Evolutionary conservation across 23 red algal species (phyloP).

Genomic region (Gracilaria caudata): DNA sequence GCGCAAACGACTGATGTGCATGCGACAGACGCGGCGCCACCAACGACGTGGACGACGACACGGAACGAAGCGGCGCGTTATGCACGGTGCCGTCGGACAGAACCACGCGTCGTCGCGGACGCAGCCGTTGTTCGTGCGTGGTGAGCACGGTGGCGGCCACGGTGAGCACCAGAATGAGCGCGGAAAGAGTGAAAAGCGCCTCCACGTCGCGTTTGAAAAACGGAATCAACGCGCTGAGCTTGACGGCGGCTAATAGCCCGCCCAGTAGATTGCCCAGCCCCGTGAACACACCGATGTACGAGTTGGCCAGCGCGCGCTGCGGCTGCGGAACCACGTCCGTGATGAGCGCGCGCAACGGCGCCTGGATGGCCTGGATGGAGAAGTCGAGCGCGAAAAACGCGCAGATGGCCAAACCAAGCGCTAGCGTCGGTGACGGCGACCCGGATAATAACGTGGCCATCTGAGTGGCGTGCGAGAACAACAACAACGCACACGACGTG

Average conservation of each 20-base stretch:
- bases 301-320: constrained; percentile 84
- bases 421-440: constrained; percentile 6
- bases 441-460: constrained; percentile 33
- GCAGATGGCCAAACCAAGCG: constrained; percentile 66
- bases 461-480: constrained; percentile 62
- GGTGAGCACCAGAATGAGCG: constrained; percentile 64
- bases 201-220: constrained; percentile 67
- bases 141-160: constrained; percentile 47
- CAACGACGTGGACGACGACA: not conserved
- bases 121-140: constrained; percentile 59
- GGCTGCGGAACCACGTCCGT: constrained; percentile 72
- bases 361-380: constrained; percentile 93
- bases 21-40: not conserved
- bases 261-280: constrained; percentile 91
- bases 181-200: constrained; percentile 72
- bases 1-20: constrained; percentile 18
- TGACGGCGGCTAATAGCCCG: constrained; percentile 30
- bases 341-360: constrained; percentile 84
- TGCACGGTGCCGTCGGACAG: not conserved
- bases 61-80: not conserved
- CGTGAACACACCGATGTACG: constrained; percentile 74
- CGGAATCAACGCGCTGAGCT: constrained; percentile 13
- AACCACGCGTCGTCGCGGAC: not conserved
- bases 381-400: constrained; percentile 97
- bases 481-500: constrained; percentile 67